phyloP scores from a whole-genome alignment of 306 rosid genomes.

The Hippophae rhamnoides region DNA sequence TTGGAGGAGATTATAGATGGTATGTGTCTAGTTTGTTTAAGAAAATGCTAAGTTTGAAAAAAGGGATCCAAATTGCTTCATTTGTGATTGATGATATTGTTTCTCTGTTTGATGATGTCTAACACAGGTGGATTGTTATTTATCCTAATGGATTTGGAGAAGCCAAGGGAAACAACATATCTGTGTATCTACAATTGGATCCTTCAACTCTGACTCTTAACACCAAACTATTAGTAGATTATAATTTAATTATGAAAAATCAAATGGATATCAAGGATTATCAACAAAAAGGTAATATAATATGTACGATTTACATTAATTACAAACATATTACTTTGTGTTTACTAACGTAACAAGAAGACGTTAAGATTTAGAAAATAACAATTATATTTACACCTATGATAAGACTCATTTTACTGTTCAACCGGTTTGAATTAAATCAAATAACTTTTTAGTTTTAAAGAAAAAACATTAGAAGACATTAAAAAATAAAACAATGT shows the following conservation, averaged over 20 bases:
- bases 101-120: neutral
- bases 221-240: conserved; percentile 1
- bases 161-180: neutral
- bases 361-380: too few relatives aligned
- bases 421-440: too few relatives aligned
- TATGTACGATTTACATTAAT: neutral
- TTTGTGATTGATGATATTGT: neutral
- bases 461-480: too few relatives aligned
- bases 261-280: neutral
- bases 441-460: too few relatives aligned
- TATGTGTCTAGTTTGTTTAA: neutral
- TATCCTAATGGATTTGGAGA: neutral
- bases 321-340: too few relatives aligned
- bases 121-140: neutral
- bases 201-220: conserved; percentile 1
- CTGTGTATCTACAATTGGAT: neutral
- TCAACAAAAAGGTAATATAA: neutral
- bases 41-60: too few relatives aligned
- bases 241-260: neutral
- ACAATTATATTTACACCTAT: too few relatives aligned
- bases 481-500: too few relatives aligned
- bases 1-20: conserved; percentile 8
- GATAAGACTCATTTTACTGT: too few relatives aligned
- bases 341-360: too few relatives aligned
- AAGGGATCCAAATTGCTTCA: neutral